These are phyloP conservation scores for Termitomyces sp. DNA, from an alignment of 768 basidiomycete genomes.

Conservation along the genomic window DNA sequence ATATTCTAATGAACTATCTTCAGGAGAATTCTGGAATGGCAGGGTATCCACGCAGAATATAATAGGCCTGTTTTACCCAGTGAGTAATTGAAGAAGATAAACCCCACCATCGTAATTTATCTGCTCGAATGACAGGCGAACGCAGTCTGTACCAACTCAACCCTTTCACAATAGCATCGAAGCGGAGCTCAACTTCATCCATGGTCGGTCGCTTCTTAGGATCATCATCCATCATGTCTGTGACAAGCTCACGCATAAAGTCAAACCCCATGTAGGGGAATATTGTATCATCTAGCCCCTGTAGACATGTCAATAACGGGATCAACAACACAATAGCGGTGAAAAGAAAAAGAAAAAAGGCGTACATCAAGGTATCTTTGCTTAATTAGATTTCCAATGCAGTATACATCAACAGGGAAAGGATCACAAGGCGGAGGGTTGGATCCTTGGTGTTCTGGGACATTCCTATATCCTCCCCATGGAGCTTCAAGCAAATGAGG, in stretches of 20 bases:
- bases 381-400: background rate
- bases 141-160: background rate
- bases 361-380: no score
- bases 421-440: background rate
- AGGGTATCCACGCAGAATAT: background rate
- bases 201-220: background rate
- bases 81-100: background rate
- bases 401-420: background rate
- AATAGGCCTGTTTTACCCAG: background rate
- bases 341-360: no score
- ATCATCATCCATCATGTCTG: no score
- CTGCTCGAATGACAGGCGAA: background rate
- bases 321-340: no score
- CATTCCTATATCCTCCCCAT: background rate
- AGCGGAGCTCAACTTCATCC: background rate
- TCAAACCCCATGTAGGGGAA: no score
- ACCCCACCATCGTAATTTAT: background rate
- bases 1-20: no score
- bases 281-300: no score
- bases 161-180: background rate
- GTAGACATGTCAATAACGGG: no score
- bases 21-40: background rate
- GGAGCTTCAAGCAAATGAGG: background rate
- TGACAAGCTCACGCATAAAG: no score
- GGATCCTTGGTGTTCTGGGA: background rate